Percentiles rank a stretch among this genome's conserved stretches.
Evolutionary conservation across 179 eudicot species (phyloP).

Genomic region (Vitellaria paradoxa): DNA sequence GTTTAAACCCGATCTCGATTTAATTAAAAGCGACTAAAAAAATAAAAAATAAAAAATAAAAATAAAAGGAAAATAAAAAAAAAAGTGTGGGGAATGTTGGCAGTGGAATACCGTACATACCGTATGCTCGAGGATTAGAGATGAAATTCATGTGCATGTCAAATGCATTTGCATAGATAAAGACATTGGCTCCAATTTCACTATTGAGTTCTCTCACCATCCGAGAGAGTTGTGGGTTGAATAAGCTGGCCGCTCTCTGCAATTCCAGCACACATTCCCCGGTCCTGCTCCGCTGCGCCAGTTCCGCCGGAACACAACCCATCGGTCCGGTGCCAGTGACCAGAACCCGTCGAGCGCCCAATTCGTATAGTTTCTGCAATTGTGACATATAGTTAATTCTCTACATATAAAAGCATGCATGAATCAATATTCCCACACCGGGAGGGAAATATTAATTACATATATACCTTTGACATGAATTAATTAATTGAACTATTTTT

Average conservation of each 20-base stretch:
- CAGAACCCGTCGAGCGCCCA: conserved; percentile 63
- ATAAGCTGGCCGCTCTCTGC: conserved; percentile 27
- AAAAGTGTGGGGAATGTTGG: no score
- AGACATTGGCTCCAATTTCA: conserved; percentile 23
- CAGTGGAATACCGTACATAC: conserved; percentile 3
- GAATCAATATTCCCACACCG: no score
- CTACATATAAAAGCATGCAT: no score
- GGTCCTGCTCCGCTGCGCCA: conserved; percentile 49
- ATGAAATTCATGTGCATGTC: conserved; percentile 26
- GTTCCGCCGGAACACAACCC: conserved; percentile 63
- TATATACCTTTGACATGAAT: no score
- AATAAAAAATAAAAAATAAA: no score
- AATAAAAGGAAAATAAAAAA: no score
- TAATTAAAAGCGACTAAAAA: no score
- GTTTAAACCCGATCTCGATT: no score
- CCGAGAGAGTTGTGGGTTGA: conserved; percentile 25
- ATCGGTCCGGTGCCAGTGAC: conserved; percentile 71
- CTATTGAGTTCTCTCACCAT: conserved; percentile 19
- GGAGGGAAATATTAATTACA: no score
- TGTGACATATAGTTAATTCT: background rate
- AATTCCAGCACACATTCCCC: conserved; percentile 44
- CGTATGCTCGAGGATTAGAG: conserved; percentile 21
- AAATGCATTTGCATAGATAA: conserved; percentile 20
- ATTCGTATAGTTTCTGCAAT: conserved; percentile 43
- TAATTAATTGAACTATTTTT: no score